A percentile compares a stretch with the other conserved stretches of the same genome.
Evolutionary conservation across 2,329 filamentous ascomycete genomes (phyloP).

Genomic region (Grosmannia clavigera): DNA sequence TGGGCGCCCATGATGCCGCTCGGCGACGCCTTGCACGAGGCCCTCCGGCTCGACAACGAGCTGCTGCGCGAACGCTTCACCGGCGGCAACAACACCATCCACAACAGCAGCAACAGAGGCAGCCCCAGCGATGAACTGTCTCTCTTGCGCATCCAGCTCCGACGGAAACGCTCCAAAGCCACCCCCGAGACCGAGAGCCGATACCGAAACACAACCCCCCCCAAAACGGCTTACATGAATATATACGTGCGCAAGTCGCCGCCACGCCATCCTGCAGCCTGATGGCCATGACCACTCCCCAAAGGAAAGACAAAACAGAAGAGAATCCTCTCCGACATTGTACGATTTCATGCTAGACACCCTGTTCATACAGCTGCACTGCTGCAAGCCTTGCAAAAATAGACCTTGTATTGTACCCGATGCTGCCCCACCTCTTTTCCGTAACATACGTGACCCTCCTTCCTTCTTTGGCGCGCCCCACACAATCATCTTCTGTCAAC

Average conservation of each 20-base stretch:
- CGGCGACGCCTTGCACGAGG: constrained; percentile 6
- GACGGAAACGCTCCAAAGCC: neutral
- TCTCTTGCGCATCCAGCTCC: constrained; percentile 8
- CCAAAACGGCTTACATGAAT: neutral
- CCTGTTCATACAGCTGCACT: neutral
- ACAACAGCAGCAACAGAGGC: no score
- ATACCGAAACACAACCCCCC: neutral
- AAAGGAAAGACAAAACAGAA: neutral
- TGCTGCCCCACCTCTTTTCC: neutral
- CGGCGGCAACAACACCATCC: neutral
- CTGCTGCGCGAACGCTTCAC: constrained; percentile 3
- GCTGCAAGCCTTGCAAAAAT: neutral
- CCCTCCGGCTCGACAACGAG: constrained; percentile 9
- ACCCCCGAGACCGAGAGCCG: neutral
- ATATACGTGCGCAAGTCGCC: neutral
- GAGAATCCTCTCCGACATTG: neutral
- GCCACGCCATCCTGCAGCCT: neutral
- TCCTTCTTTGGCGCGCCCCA: neutral
- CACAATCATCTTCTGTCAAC: neutral
- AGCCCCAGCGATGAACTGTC: neutral
- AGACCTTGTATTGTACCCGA: neutral
- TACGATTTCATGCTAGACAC: neutral
- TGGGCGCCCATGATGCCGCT: constrained; percentile 10
- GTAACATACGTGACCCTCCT: neutral
- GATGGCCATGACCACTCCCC: no score